phyloP scores from a whole-genome alignment of 2,329 filamentous ascomycete genomes.

The Hymenotorrendiella dingleyae region DNA sequence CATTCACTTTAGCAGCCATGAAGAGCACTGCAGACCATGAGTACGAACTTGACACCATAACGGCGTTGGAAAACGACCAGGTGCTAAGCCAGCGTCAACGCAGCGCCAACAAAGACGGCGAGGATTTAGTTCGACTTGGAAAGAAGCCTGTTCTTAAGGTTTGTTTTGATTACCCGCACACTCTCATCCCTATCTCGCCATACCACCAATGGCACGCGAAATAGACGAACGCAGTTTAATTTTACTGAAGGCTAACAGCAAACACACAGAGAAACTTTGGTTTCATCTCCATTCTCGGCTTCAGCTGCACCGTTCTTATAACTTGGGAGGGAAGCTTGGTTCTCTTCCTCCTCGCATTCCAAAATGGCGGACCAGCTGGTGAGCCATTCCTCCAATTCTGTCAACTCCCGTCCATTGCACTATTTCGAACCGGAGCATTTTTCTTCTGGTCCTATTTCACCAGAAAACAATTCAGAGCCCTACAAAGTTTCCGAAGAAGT shows the following conservation, averaged over 20 bases:
- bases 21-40: too few species aligned
- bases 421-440: neutral
- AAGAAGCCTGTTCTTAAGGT: neutral
- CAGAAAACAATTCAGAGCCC: neutral
- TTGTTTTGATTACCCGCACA: neutral
- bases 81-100: too few species aligned
- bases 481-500: slow-evolving; percentile 19
- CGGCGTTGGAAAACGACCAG: too few species aligned
- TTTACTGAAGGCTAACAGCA: too few species aligned
- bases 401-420: too few species aligned
- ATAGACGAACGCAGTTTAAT: too few species aligned
- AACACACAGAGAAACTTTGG: slow-evolving; percentile 37
- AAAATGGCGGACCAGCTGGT: neutral
- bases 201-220: too few species aligned
- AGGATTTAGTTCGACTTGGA: neutral
- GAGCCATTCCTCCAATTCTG: too few species aligned
- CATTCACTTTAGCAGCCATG: too few species aligned
- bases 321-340: slow-evolving; percentile 36
- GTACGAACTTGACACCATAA: too few species aligned
- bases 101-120: neutral
- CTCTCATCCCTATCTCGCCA: too few species aligned
- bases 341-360: neutral
- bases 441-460: neutral
- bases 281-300: slow-evolving; percentile 39
- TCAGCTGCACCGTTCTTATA: slow-evolving; percentile 36